Conservation (phyloP, 148 eudicot species). For the Dysphania ambrosioides region DNA sequence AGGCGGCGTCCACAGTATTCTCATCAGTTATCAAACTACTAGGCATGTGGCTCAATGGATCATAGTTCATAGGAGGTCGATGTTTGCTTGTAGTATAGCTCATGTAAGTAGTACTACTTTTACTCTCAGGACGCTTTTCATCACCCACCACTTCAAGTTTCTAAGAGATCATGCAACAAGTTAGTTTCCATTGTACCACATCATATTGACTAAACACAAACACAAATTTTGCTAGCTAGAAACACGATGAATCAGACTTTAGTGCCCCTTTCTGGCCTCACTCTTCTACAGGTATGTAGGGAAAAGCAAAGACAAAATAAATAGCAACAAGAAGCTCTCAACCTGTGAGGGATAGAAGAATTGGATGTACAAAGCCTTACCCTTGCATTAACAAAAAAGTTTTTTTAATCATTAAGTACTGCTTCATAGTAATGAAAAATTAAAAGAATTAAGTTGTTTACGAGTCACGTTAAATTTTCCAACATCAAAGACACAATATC, state of each 20-base stretch:
- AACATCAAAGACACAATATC: no score
- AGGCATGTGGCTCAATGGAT: constrained; percentile 46
- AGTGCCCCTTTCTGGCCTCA: not conserved
- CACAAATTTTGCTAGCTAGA: not conserved
- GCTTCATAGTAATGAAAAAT: no score
- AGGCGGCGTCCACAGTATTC: constrained; percentile 64
- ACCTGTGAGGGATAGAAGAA: no score
- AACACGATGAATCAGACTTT: not conserved
- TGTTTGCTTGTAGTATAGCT: constrained; percentile 27
- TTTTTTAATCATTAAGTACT: not conserved
- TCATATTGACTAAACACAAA: not conserved
- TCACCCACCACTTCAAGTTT: constrained; percentile 29
- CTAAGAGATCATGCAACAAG: constrained; percentile 24
- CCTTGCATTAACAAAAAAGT: not conserved
- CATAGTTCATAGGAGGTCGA: constrained; percentile 39
- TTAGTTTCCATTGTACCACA: constrained; percentile 12
- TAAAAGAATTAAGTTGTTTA: not conserved
- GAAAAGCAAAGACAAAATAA: no score
- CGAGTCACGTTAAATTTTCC: no score
- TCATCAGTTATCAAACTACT: constrained; percentile 44
- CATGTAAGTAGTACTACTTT: constrained; percentile 19
- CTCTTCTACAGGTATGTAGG: no score
- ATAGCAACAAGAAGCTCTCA: not conserved
- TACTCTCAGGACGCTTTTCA: constrained; percentile 27
- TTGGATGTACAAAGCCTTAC: no score